phyloP scores from a whole-genome alignment of 495 filamentous ascomycete species.

The Talaromyces proteolyticus region DNA sequence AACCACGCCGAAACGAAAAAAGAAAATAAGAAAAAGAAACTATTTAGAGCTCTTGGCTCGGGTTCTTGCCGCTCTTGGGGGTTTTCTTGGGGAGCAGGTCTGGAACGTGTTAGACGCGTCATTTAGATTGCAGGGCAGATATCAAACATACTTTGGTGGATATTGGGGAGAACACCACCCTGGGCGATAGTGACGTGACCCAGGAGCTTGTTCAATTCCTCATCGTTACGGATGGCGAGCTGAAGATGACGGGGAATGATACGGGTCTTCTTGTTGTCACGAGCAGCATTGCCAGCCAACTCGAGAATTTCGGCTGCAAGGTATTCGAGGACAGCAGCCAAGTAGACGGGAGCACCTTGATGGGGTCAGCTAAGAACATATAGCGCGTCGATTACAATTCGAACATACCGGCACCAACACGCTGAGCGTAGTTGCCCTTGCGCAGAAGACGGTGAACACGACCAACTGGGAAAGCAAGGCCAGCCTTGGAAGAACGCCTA shows the following conservation, averaged over 20 bases:
- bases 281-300: conserved; percentile 95
- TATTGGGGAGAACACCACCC: conserved; percentile 98
- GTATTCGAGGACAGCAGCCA: conserved; percentile 97
- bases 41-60: conserved; percentile 84
- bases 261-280: conserved; percentile 99
- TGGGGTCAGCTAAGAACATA: conserved; percentile 21
- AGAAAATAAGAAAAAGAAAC: conserved; percentile 25
- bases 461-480: conserved; percentile 98
- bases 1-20: conserved; percentile 53
- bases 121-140: neutral
- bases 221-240: conserved; percentile 98
- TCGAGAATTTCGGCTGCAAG: conserved; percentile 98
- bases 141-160: conserved; percentile 81
- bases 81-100: conserved; percentile 99
- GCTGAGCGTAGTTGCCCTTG: conserved; percentile 99
- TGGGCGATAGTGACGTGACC: conserved; percentile 99
- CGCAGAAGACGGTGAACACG: conserved; percentile 99
- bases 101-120: conserved; percentile 44
- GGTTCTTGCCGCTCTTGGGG: conserved; percentile 80
- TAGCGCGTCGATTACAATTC: neutral
- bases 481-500: conserved; percentile 98
- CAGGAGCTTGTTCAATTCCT: conserved; percentile 99
- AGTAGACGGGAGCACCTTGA: conserved; percentile 88
- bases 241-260: conserved; percentile 99
- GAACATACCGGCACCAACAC: conserved; percentile 85